Base-by-base conservation (phyloP, 2,329 filamentous ascomycete species). In the Sporothrix humicola region DNA sequence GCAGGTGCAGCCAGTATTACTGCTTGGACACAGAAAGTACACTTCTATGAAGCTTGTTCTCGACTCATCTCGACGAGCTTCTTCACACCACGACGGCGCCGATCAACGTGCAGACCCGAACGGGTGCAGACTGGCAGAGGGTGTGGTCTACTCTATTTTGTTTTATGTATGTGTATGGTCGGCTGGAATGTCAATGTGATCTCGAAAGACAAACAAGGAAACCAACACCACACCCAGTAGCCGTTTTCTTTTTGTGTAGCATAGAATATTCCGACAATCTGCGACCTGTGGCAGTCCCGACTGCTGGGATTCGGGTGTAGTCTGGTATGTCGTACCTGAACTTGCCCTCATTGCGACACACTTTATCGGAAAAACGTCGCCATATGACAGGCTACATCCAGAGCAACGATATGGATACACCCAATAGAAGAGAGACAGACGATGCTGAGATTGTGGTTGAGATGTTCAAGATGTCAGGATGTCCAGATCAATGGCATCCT, bases 101-200 rank as follows among this genome's bases (percentile, higher is more conserved):
- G n/a, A 59, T 59, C 26, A 59, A 59, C 56, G 26, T 37, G 56
- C 56, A 59, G 56, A 59, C 56, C 56, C 26, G 56, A 59, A 59
- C 26, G 56, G 13, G 42, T 37, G 26, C 26, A 15, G 56, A 26
- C 13, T 31, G 26, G 13, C 20, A 37, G 8, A 20, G 58, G 42
- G 58, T 0, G 37, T 44, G 31, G 58, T 17, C 31, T 9, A 13
- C 6, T 42, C 15, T 23, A 37, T 37, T 37, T 37, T 37, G 31
- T 37, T 37, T 37, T 7, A n/a, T n/a, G n/a, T 3, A 37, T 37
- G 31, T 37, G 31, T 37, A 3, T 37, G n/a, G 48, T 17, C 6
- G 15, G 10, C 17, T 9, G 58, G 58, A 44, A 63, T 42, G 58
- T 17, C 17, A 44, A 20, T 20, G 58, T 44, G 58, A 63, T 63